Base-by-base conservation (phyloP, 768 basidiomycete species). In the Termitomyces heimii region DNA sequence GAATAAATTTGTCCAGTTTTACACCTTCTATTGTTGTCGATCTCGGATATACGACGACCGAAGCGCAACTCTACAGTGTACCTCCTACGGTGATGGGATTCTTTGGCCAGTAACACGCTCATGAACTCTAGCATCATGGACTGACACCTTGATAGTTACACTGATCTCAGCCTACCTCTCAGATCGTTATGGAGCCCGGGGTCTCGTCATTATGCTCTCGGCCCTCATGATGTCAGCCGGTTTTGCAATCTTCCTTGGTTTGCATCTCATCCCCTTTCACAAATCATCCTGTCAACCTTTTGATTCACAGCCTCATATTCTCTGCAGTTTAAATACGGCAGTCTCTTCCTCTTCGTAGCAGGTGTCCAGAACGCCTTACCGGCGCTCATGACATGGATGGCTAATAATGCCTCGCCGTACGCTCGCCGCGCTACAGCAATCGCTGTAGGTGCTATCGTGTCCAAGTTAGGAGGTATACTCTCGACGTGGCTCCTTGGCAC, bases 11-110 rank as follows among this genome's bases (percentile, higher is more conserved):
- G 34, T 0, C 71, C 39, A 82, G 88, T 62, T 91, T 92, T 70
- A 73, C 82, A 13, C 89, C 89, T 7, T 84, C 85, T 2, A 88
- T 92, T 68, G 82, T 92, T 10, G 73, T 80, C 35, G 73, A 74
- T n/a, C 76, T 88, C 4, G 85, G 85, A 16, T 86, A 78, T 66
- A 76, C 75, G 2, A 75, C 77, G 0, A 72, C 79, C 35, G 67
- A 72, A 26, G 80, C 82, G 13, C 85, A 88, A 63, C 73, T 88
- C 3, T 81, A 84, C 76, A 83, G 79, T 18, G 85, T 86, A 1
- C 77, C 77, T n/a, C 83, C 83, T 1, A 83, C 78, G 47, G 78
- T 76, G 1, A 58, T 60, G 6, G 78, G 79, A 14, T 84, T 83
- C 65, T 66, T 75, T 18, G 65, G 82, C 80, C 43, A 60, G 79